These are phyloP conservation scores for Tremellales sp. DNA, from an alignment of 1,284 basidiomycete genomes.

Conservation along the genomic window DNA sequence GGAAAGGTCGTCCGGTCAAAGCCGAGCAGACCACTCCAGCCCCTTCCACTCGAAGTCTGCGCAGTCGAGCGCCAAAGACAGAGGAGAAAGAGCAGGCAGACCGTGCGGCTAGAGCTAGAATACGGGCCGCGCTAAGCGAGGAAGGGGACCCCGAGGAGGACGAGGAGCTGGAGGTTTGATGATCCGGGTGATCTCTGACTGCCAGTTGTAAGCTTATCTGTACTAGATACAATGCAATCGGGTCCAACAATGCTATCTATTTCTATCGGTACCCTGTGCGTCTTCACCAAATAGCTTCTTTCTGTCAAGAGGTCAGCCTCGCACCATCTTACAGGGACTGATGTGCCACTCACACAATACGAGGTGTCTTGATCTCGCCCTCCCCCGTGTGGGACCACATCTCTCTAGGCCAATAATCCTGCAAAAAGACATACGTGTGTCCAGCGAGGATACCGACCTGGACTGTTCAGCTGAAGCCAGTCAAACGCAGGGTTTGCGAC, in stretches of 20 bases:
- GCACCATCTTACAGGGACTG: no score
- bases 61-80: conserved; percentile 25
- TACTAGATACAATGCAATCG: no score
- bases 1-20: conserved; percentile 1
- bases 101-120: conserved; percentile 17
- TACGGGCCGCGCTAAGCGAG: conserved; percentile 25
- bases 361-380: conserved; percentile 67
- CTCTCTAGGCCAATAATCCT: conserved; percentile 92
- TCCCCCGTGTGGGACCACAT: conserved; percentile 54
- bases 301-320: no score
- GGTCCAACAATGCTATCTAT: no score
- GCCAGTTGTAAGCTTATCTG: no score
- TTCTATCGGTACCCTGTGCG: no score
- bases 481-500: conserved; percentile 6
- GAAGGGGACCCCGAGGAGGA: conserved; percentile 3
- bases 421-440: conserved; percentile 86
- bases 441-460: conserved; percentile 76
- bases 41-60: conserved; percentile 18
- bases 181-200: no score
- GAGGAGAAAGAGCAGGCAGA: conserved; percentile 24
- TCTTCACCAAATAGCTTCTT: no score
- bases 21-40: conserved; percentile 4
- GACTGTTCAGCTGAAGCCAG: background rate
- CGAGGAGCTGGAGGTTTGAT: background rate
- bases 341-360: conserved; percentile 73